A percentile compares a stretch with the other conserved stretches of the same genome.
Evolutionary conservation across 1,284 basidiomycete genomes (phyloP).

Genomic region (Marasmius fiardii): DNA sequence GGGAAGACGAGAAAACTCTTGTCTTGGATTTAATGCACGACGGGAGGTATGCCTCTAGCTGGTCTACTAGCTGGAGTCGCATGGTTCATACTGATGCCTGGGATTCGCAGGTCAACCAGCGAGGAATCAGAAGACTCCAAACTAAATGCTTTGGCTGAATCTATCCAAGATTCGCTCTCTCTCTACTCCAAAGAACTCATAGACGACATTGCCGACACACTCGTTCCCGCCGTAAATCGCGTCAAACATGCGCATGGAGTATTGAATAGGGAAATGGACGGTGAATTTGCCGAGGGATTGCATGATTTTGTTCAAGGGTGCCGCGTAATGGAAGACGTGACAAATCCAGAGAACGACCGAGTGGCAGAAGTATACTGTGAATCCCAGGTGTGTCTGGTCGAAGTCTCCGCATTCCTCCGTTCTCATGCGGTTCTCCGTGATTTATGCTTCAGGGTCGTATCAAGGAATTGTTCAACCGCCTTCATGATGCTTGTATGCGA

Average conservation of each 20-base stretch:
- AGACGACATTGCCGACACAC: slow-evolving; percentile 45
- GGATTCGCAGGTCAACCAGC: slow-evolving; percentile 5
- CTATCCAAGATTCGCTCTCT: slow-evolving; percentile 46
- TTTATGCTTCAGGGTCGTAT: slow-evolving; percentile 1
- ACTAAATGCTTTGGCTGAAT: slow-evolving; percentile 39
- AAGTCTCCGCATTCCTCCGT: background rate
- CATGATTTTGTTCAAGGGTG: slow-evolving; percentile 51
- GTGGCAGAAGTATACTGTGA: slow-evolving; percentile 34
- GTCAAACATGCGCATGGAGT: slow-evolving; percentile 41
- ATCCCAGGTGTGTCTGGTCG: slow-evolving; percentile 31
- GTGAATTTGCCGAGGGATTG: slow-evolving; percentile 41
- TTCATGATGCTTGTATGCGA: slow-evolving; percentile 10
- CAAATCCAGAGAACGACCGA: slow-evolving; percentile 39
- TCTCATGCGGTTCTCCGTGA: background rate
- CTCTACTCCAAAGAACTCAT: slow-evolving; percentile 38
- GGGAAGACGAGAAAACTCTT: slow-evolving; percentile 20
- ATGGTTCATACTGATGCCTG: background rate
- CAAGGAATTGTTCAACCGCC: slow-evolving; percentile 9
- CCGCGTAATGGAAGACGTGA: slow-evolving; percentile 44
- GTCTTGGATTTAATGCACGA: slow-evolving; percentile 16
- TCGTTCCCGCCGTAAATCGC: slow-evolving; percentile 49
- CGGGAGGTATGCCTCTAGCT: background rate
- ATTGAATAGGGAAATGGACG: slow-evolving; percentile 47
- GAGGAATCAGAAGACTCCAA: slow-evolving; percentile 28
- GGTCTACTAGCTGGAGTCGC: background rate